These are phyloP conservation scores for Rhytidhysteron rufulum DNA, from an alignment of 2,329 filamentous ascomycete species.

Conservation along the genomic window DNA sequence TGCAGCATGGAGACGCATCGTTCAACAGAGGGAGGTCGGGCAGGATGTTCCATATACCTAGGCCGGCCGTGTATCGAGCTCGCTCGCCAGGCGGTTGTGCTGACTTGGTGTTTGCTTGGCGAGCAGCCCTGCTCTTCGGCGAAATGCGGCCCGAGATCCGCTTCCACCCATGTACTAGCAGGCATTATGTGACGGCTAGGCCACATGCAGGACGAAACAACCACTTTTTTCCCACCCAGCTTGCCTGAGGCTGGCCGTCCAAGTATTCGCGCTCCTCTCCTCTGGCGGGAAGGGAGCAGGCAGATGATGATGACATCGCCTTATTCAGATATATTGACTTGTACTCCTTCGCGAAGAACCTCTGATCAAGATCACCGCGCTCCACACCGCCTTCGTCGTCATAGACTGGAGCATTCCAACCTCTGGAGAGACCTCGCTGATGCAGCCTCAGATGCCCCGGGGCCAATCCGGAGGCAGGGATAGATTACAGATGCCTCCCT, in stretches of 20 bases:
- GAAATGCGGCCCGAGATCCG: neutral
- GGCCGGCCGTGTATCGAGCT: neutral
- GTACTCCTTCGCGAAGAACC: too few relatives aligned
- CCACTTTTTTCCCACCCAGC: too few relatives aligned
- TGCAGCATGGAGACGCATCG: slow-evolving; percentile 36
- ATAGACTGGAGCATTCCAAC: too few relatives aligned
- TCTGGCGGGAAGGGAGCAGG: too few relatives aligned
- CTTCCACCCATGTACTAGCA: neutral
- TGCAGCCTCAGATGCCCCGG: neutral
- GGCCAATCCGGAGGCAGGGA: neutral
- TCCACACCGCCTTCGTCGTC: neutral
- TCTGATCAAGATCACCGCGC: neutral
- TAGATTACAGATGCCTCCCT: neutral
- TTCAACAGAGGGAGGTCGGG: slow-evolving; percentile 9
- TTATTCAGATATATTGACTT: too few relatives aligned
- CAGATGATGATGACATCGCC: too few relatives aligned
- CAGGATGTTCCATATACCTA: neutral
- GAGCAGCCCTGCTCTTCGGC: neutral
- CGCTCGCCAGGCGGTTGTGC: neutral
- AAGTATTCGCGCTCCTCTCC: too few relatives aligned
- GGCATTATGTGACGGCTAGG: neutral
- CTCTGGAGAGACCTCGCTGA: too few relatives aligned
- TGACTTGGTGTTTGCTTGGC: too few relatives aligned
- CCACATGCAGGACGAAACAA: neutral
- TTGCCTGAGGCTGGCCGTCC: too few relatives aligned